Conservation (phyloP, 352 stramenopile genomes). For the Globisporangium rhizosaccharum region DNA sequence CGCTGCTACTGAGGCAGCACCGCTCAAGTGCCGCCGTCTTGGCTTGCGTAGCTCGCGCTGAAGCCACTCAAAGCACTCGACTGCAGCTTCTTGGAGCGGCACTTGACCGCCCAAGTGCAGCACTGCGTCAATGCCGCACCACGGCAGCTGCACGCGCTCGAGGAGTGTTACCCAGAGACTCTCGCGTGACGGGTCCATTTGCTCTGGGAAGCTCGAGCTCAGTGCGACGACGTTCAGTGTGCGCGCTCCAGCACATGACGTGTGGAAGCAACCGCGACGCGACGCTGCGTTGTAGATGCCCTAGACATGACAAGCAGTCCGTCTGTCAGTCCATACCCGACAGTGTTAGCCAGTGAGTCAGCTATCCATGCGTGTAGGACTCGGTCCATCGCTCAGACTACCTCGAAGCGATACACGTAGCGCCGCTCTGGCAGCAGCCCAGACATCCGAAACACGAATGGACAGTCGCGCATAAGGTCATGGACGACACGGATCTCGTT, state of each 20-base stretch:
- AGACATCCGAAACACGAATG: conserved; percentile 41
- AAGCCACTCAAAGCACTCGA: conserved; percentile 61
- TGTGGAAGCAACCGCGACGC: conserved; percentile 60
- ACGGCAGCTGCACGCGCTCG: conserved; percentile 43
- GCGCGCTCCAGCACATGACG: conserved; percentile 18
- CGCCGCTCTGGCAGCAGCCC: conserved; percentile 42
- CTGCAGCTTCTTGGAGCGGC: conserved; percentile 56
- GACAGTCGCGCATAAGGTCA: conserved; percentile 25
- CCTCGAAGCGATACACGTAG: conserved; percentile 70
- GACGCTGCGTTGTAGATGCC: conserved; percentile 48
- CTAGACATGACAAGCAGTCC: conserved; percentile 10
- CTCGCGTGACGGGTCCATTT: conserved; percentile 47
- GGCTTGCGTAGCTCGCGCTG: conserved; percentile 23
- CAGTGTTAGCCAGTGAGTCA: not conserved
- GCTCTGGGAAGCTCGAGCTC: conserved; percentile 65
- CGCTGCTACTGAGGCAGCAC: not conserved
- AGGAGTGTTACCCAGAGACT: conserved; percentile 55
- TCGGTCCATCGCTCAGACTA: conserved; percentile 2
- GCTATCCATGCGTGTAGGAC: no score
- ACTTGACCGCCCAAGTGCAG: conserved; percentile 73
- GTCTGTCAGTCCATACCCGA: not conserved
- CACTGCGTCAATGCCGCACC: conserved; percentile 67
- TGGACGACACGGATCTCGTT: conserved; percentile 30
- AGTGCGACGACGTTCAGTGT: conserved; percentile 49
- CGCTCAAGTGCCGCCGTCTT: not conserved